phyloP scores from a whole-genome alignment of 176 grass and related monocot species.

The Canna indica region DNA sequence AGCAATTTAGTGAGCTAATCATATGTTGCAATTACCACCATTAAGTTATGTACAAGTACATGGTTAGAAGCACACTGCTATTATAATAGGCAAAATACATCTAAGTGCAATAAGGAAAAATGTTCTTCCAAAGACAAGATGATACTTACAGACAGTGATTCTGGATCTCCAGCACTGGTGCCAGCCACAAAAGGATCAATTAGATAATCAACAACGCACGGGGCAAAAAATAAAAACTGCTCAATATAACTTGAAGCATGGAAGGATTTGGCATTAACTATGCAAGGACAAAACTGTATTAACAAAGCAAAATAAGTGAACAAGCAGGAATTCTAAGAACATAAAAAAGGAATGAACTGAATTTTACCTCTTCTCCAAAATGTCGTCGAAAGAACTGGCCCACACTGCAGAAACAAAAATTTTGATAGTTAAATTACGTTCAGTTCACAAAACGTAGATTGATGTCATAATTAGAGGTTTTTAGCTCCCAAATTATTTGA shows the following conservation, averaged over 20 bases:
- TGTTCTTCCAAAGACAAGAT: not conserved
- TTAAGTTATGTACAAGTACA: not conserved
- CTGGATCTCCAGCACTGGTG: conserved; percentile 85
- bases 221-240: conserved; percentile 6
- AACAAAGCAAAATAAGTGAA: not conserved
- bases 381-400: conserved; percentile 79
- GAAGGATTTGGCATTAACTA: not conserved
- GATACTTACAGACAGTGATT: conserved; percentile 77
- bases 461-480: not conserved
- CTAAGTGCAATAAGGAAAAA: conserved; percentile 7
- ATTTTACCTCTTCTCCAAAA: conserved; percentile 78
- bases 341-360: conserved; percentile 1
- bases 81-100: not conserved
- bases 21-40: not conserved
- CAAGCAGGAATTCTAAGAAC: not conserved
- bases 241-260: not conserved
- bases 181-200: conserved; percentile 98
- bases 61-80: not conserved
- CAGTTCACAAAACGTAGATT: not conserved
- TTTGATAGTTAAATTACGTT: conserved; percentile 18
- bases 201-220: conserved; percentile 78
- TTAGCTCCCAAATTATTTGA: not conserved
- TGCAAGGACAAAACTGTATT: not conserved
- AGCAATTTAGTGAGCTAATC: not conserved
- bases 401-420: conserved; percentile 53